Percentiles rank a stretch among this genome's conserved stretches.
Evolutionary conservation across 139 green algal species (phyloP).

Genomic region (Chlorella sp.): DNA sequence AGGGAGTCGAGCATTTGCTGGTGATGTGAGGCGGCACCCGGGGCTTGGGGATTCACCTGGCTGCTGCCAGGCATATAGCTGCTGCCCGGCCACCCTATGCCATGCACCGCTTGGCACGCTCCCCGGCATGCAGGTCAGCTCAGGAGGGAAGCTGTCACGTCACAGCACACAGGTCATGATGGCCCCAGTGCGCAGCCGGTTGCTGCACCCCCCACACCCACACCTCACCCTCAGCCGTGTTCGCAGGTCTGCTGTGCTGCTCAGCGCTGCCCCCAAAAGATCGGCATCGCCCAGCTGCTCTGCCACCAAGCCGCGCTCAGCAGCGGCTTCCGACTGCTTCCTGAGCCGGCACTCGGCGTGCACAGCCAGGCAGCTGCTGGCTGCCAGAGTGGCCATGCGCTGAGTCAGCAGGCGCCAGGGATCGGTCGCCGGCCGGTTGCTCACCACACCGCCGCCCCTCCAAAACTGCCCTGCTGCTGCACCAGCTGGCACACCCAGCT

Average conservation of each 20-base stretch:
- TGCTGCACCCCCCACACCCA: neutral
- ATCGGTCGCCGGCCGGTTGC: neutral
- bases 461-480: neutral
- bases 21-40: too few relatives aligned
- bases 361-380: neutral
- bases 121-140: too few relatives aligned
- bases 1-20: too few relatives aligned
- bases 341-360: neutral
- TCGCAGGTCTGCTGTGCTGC: neutral
- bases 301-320: neutral
- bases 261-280: neutral
- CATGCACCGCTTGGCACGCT: neutral
- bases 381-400: neutral
- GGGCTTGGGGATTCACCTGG: neutral
- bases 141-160: too few relatives aligned
- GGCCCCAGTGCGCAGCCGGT: neutral
- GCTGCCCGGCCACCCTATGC: neutral
- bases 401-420: neutral
- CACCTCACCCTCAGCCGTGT: neutral
- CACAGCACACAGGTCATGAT: too few relatives aligned
- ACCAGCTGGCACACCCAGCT: neutral
- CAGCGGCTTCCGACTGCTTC: neutral
- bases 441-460: too few relatives aligned
- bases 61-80: neutral
- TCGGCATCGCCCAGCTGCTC: neutral